Percentiles rank a stretch among this genome's conserved stretches.
Evolutionary conservation across 2,329 filamentous ascomycete species (phyloP).

Genomic region (Gnomoniopsis sp.): DNA sequence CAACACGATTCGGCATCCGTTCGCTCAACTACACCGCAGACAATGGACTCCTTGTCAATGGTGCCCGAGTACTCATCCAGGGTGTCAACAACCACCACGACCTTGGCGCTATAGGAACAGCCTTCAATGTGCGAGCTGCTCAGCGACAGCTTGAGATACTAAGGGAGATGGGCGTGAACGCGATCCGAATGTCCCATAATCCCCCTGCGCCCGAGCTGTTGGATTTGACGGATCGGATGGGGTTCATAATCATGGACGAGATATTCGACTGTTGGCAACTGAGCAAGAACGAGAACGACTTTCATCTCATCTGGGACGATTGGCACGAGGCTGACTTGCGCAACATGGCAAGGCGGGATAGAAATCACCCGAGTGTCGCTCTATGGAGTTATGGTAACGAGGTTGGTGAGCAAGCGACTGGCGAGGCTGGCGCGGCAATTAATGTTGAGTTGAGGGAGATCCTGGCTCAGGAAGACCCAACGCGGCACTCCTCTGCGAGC

Average conservation of each 20-base stretch:
- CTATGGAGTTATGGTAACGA: constrained; percentile 55
- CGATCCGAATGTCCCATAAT: constrained; percentile 50
- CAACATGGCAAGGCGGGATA: constrained; percentile 48
- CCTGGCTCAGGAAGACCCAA: constrained; percentile 43
- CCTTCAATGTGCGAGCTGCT: constrained; percentile 46
- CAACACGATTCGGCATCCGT: constrained; percentile 49
- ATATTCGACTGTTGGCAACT: constrained; percentile 50
- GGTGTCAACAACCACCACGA: constrained; percentile 51
- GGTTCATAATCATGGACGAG: constrained; percentile 50
- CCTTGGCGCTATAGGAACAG: constrained; percentile 45
- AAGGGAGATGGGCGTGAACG: constrained; percentile 46
- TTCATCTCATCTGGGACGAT: constrained; percentile 47
- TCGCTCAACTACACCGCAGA: constrained; percentile 35
- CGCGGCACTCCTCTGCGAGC: constrained; percentile 39
- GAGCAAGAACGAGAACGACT: constrained; percentile 46
- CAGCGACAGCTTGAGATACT: constrained; percentile 48
- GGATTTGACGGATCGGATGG: constrained; percentile 45
- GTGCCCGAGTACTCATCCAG: constrained; percentile 38
- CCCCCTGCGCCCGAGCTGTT: constrained; percentile 49
- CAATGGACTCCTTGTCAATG: constrained; percentile 44
- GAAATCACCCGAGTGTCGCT: constrained; percentile 52
- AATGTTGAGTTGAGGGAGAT: constrained; percentile 38
- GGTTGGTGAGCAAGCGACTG: constrained; percentile 42
- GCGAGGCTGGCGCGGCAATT: constrained; percentile 28
- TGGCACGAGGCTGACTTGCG: constrained; percentile 53